Evolutionary conservation across 768 basidiomycete genomes (phyloP), one percentile per base, ranked within the genome.

Genomic region (Pisolithus marmoratus): DNA sequence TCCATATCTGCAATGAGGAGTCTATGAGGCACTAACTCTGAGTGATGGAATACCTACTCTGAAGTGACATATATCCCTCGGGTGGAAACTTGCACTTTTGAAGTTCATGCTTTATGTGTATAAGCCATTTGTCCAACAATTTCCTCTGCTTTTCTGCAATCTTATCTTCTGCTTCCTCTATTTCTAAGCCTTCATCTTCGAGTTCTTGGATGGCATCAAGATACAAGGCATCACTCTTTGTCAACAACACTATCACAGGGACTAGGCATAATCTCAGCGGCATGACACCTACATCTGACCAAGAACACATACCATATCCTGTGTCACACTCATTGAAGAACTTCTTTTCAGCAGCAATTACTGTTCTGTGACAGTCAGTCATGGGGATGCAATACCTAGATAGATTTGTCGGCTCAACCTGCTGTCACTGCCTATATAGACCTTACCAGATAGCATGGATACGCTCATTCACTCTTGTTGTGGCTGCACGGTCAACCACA

Each of bases 211-310:
- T 66, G 45, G 62, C 61, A 45, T 56, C 48, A 29, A 20, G 38
- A 42, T 65, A 48, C 8, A 70, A 44, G 24, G 59, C 65, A 52
- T 74, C 72, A 31, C 65, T 66, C 49, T 73, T 74, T 1, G 70
- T 73, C 56, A 74, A 73, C 27, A 75, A 42, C 0, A 63, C 64
- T 22, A 75, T 59, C 3, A 74, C 66, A 11, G 73, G 73, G 20
- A 74, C 74, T 74, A 38, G 24, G 37, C 22, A n/a, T n/a, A 9
- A 48, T 24, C 51, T 43, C 20, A 43, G 22, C 12, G 50, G 2
- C 40, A 34, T 41, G 5, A 11, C n/a, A 20, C 0, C 2, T 22
- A 27, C 15, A 19, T 8, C 5, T 27, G 26, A 27, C 26, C 26
- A 12, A 14, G 22, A 38, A 7, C 1, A 2, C 48, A 48, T 19